Percentiles rank a stretch among this genome's conserved stretches.
phyloP scores from a whole-genome alignment of 108 stramenopile genomes.

The Skeletonema marinoi region DNA sequence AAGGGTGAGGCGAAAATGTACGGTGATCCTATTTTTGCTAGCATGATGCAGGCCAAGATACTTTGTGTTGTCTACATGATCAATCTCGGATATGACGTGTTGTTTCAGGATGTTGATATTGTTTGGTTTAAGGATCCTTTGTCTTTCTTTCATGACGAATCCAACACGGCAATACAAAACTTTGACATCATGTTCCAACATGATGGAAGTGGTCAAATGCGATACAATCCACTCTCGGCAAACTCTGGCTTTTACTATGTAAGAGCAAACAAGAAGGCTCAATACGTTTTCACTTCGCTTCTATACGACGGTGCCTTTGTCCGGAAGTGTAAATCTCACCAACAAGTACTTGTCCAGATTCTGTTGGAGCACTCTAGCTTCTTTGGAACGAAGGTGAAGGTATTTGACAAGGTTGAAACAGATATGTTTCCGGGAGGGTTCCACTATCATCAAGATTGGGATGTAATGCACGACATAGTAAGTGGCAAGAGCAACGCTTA shows the following conservation, averaged over 20 bases:
- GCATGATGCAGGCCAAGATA: slow-evolving; percentile 70
- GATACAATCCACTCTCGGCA: slow-evolving; percentile 55
- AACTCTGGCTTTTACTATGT: slow-evolving; percentile 71
- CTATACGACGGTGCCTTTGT: slow-evolving; percentile 47
- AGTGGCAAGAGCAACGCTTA: slow-evolving; percentile 40
- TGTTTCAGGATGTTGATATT: slow-evolving; percentile 69
- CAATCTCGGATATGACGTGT: slow-evolving; percentile 51
- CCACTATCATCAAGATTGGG: slow-evolving; percentile 48
- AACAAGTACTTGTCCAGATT: slow-evolving; percentile 45
- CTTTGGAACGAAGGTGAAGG: slow-evolving; percentile 58
- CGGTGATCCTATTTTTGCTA: slow-evolving; percentile 52
- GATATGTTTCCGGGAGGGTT: slow-evolving; percentile 52
- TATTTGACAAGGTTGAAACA: slow-evolving; percentile 38
- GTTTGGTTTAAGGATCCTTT: slow-evolving; percentile 52
- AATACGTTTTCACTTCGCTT: slow-evolving; percentile 48
- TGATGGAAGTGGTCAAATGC: slow-evolving; percentile 53
- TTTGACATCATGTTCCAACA: slow-evolving; percentile 64
- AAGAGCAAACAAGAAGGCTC: slow-evolving; percentile 47
- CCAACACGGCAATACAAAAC: slow-evolving; percentile 35
- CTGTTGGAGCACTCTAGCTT: slow-evolving; percentile 48
- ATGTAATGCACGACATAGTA: slow-evolving; percentile 43
- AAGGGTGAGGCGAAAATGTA: slow-evolving; percentile 47
- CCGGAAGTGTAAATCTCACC: slow-evolving; percentile 37
- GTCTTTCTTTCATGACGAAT: slow-evolving; percentile 39
- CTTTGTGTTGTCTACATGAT: slow-evolving; percentile 49